Base-by-base conservation (phyloP, 805 yeast genomes). In the Yamadazyma sp. region DNA sequence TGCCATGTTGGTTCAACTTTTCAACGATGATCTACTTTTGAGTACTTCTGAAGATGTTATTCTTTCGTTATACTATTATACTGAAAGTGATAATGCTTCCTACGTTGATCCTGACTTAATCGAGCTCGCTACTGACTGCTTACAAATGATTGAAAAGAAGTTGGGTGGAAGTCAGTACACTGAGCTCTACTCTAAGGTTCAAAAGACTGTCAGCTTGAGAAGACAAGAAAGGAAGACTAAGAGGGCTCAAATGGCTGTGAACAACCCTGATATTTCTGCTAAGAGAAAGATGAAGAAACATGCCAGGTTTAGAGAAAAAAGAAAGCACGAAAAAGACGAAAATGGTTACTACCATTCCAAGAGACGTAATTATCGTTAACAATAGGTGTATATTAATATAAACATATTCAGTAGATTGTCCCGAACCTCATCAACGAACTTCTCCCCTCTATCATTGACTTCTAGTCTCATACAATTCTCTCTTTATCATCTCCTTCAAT, bases 191-290 rank as follows among this genome's bases (percentile, higher is more conserved):
- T 65, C 84, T 1, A 65, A 66, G 30, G 93, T 88, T n/a, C 78
- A 79, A 54, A 77, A 73, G 46, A 51, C 52, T 12, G 82, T 90
- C 16, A 62, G 60, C 19, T 65, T 67, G 23, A 77, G 87, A 58
- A 76, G 97, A 52, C 73, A 74, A 41, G 95, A 87, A 33, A 78
- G 97, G 60, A 79, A 73, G 54, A 75, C 84, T 0, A 82, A 81
- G 54, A 72, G 89, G 40, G 84, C 95, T 0, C 81, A 84, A 41
- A 63, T 87, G 55, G 84, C 88, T 3, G 70, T 90, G 8, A 75
- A 72, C 14, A 84, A 83, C 3, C 98, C 98, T 1, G 95, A 84
- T 11, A 62, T 75, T 28, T 82, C 87, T n/a, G 93, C 96, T 2
- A 75, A 73, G 47, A 77, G 85, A 59, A 86, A 84, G 63, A 54